Conservation (phyloP, 2,329 filamentous ascomycete species). For the Phaeomoniella chlamydospora region DNA sequence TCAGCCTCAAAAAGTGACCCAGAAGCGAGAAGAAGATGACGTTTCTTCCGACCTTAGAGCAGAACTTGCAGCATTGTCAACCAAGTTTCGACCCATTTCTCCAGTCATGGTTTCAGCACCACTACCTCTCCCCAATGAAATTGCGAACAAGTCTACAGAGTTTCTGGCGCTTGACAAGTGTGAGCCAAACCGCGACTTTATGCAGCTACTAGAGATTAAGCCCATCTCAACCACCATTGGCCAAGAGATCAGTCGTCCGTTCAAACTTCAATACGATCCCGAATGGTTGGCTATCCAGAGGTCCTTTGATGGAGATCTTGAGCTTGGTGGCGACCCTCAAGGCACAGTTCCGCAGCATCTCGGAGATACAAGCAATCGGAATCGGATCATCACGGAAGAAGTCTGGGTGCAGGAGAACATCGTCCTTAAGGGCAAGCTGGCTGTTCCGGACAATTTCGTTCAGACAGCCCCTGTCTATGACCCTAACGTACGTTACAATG, state of each 20-base stretch:
- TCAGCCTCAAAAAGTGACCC: slow-evolving; percentile 10
- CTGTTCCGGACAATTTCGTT: slow-evolving; percentile 64
- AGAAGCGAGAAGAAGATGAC: too few relatives aligned
- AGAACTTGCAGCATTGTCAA: slow-evolving; percentile 49
- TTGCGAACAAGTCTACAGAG: slow-evolving; percentile 63
- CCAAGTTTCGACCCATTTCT: slow-evolving; percentile 42
- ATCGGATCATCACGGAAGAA: slow-evolving; percentile 54
- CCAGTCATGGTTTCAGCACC: slow-evolving; percentile 28
- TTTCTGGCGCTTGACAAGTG: slow-evolving; percentile 93
- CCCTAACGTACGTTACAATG: slow-evolving; percentile 39
- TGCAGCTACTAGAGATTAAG: slow-evolving; percentile 59
- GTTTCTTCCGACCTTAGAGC: slow-evolving; percentile 54
- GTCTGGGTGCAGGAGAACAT: slow-evolving; percentile 73
- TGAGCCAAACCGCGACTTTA: slow-evolving; percentile 60
- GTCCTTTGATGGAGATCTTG: slow-evolving; percentile 54
- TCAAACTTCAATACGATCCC: slow-evolving; percentile 64
- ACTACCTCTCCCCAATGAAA: slow-evolving; percentile 53
- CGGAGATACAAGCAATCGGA: slow-evolving; percentile 53
- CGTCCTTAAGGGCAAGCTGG: slow-evolving; percentile 44
- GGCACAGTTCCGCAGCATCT: slow-evolving; percentile 42
- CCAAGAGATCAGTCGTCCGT: slow-evolving; percentile 24
- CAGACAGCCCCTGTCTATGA: slow-evolving; percentile 61
- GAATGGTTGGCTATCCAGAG: slow-evolving; percentile 94
- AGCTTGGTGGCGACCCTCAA: slow-evolving; percentile 48
- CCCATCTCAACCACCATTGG: slow-evolving; percentile 25